phyloP scores from a whole-genome alignment of 1,284 basidiomycete species.

The Ceratobasidium sp. region DNA sequence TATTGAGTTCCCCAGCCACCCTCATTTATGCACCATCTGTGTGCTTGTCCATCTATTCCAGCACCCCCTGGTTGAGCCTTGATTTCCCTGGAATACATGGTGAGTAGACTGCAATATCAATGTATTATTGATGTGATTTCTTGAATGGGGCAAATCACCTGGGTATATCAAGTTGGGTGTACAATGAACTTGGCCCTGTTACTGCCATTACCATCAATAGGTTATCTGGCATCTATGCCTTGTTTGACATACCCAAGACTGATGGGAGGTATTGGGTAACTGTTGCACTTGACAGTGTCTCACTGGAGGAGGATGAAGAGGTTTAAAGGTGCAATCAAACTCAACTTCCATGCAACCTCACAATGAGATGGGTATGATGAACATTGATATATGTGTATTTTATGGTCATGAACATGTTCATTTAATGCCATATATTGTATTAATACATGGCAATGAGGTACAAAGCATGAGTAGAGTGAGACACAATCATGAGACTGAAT shows the following conservation, averaged over 20 bases:
- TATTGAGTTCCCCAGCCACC: slow-evolving; percentile 6
- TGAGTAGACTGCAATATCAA: background rate
- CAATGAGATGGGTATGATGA: no score
- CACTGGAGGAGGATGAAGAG: background rate
- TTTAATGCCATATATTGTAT: no score
- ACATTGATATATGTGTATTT: no score
- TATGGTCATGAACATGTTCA: no score
- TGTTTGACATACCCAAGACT: slow-evolving; percentile 4
- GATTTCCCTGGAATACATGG: slow-evolving; percentile 20
- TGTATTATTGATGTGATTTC: background rate
- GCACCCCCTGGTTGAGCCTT: background rate
- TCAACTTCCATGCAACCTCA: no score
- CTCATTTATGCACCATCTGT: background rate
- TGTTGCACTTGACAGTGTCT: background rate
- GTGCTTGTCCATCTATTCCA: slow-evolving; percentile 4
- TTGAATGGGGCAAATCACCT: background rate
- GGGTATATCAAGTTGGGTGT: slow-evolving; percentile 10
- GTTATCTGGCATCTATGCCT: slow-evolving; percentile 7
- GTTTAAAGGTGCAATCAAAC: background rate
- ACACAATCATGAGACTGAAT: no score
- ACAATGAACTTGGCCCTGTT: background rate
- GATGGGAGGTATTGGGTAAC: slow-evolving; percentile 16
- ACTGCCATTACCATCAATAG: background rate
- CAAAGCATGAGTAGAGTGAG: no score
- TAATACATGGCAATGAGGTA: no score